Conservation (phyloP, 2,329 filamentous ascomycete species). For the Fusarium aywerte region DNA sequence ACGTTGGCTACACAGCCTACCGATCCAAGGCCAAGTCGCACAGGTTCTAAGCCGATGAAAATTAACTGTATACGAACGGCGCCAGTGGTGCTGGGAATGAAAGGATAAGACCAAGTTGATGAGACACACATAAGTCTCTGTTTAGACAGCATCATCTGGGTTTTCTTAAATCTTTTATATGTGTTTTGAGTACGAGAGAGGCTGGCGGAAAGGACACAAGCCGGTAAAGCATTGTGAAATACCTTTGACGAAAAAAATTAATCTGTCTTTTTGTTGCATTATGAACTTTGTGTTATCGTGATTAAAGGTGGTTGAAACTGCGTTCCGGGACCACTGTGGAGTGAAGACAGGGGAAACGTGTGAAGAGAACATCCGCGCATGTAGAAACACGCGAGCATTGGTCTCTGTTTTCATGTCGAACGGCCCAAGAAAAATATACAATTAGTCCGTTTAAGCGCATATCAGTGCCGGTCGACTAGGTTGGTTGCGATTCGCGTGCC, state of each 20-base stretch:
- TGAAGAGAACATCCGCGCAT: neutral
- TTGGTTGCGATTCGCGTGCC: neutral
- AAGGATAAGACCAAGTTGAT: constrained; percentile 6
- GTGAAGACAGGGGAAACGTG: neutral
- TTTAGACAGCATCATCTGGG: constrained; percentile 25
- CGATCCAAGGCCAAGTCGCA: constrained; percentile 72
- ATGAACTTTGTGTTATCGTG: neutral
- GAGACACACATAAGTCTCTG: constrained; percentile 18
- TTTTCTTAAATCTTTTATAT: constrained; percentile 29
- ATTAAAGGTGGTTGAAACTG: neutral
- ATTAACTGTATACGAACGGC: neutral
- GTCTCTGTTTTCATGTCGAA: neutral
- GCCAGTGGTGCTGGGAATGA: neutral
- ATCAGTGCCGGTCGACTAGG: neutral
- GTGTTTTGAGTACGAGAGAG: constrained; percentile 28
- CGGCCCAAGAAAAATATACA: neutral
- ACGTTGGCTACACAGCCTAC: constrained; percentile 88
- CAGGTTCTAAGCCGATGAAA: constrained; percentile 59
- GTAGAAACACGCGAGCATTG: too few relatives aligned
- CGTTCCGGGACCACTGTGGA: neutral
- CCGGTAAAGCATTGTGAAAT: constrained; percentile 28
- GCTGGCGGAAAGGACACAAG: constrained; percentile 22
- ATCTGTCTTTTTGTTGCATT: constrained; percentile 25
- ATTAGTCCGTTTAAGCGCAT: neutral
- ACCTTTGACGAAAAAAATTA: constrained; percentile 25